phyloP scores from a whole-genome alignment of 2,329 filamentous ascomycete genomes.

The Colletotrichum navitas region DNA sequence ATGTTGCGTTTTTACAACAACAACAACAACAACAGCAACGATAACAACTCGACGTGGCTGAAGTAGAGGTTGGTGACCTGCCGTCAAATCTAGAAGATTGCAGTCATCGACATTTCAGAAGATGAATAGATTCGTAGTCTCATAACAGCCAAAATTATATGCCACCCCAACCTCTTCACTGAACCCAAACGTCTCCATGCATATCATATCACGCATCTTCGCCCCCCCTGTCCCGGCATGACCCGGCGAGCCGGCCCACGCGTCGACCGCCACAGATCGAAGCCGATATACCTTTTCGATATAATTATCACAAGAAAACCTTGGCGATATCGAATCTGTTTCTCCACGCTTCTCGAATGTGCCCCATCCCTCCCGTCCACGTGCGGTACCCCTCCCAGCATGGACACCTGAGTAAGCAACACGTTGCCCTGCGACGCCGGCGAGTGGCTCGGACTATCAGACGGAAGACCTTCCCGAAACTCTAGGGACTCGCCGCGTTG shows the following conservation, averaged over 20 bases:
- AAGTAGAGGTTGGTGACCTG: background rate
- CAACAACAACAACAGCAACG: background rate
- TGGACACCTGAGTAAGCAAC: slow-evolving; percentile 16
- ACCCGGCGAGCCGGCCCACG: background rate
- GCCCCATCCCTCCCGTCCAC: background rate
- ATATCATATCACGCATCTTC: background rate
- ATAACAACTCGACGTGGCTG: background rate
- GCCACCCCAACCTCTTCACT: background rate
- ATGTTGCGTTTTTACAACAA: background rate
- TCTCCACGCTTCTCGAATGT: background rate
- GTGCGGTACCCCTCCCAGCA: background rate
- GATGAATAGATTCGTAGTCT: background rate
- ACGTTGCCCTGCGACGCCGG: too few species aligned
- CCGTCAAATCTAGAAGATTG: background rate
- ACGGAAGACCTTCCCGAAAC: slow-evolving; percentile 6
- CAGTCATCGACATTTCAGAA: background rate
- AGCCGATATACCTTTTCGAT: background rate
- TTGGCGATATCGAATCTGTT: background rate
- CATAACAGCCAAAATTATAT: background rate
- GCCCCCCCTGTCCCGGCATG: background rate
- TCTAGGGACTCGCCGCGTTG: background rate
- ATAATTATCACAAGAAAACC: background rate
- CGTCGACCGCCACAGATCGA: background rate
- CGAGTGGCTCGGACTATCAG: slow-evolving; percentile 12
- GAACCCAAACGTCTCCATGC: background rate